These are phyloP conservation scores for Cyclocybe aegerita DNA, from an alignment of 768 basidiomycete genomes.

Conservation along the genomic window DNA sequence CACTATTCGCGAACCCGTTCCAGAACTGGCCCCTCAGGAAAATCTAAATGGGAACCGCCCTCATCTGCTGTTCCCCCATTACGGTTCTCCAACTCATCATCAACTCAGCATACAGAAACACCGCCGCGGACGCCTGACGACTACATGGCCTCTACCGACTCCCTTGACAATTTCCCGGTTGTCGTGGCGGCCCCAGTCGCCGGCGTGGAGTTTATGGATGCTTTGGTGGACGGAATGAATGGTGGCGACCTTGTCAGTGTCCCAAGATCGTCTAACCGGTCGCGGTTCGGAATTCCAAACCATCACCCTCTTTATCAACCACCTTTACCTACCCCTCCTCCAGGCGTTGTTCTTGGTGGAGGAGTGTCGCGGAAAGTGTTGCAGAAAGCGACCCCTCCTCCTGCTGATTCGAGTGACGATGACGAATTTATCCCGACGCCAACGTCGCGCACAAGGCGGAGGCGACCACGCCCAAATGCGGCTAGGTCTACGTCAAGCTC, in stretches of 20 bases:
- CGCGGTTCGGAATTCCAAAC: conserved; percentile 55
- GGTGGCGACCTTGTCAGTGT: conserved; percentile 56
- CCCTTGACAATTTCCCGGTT: conserved; percentile 55
- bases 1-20: conserved; percentile 48
- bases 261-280: conserved; percentile 42
- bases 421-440: conserved; percentile 36
- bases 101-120: conserved; percentile 67
- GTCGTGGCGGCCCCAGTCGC: conserved; percentile 75
- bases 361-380: conserved; percentile 36
- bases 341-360: conserved; percentile 69
- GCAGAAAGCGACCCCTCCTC: conserved; percentile 25
- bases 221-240: conserved; percentile 89
- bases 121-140: conserved; percentile 72
- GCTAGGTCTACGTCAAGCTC: conserved; percentile 27
- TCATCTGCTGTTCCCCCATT: conserved; percentile 45
- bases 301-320: conserved; percentile 82
- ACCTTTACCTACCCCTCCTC: conserved; percentile 81
- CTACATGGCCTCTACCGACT: conserved; percentile 35
- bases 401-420: conserved; percentile 57
- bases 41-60: conserved; percentile 41
- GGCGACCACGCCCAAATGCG: conserved; percentile 28
- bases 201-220: conserved; percentile 87
- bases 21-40: conserved; percentile 56
- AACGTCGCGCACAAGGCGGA: conserved; percentile 33
- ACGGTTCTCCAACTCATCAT: conserved; percentile 66